These are phyloP conservation scores for Starmera quercuum DNA, from an alignment of 805 yeast genomes.

Conservation along the genomic window DNA sequence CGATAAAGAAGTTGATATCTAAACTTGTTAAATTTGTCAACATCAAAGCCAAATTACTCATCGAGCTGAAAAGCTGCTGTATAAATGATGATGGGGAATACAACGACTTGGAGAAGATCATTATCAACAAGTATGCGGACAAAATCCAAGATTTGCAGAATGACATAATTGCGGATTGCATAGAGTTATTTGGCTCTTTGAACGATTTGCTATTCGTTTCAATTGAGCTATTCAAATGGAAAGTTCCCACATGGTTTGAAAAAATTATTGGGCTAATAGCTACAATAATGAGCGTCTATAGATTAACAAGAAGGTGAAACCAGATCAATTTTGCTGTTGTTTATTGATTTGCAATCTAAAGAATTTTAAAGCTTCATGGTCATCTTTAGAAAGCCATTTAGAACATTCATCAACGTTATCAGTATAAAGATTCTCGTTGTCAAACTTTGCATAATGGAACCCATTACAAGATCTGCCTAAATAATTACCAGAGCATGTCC, in stretches of 20 bases:
- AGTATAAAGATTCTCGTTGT: conserved; percentile 25
- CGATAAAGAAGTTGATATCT: conserved; percentile 5
- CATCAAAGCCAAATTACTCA: conserved; percentile 2
- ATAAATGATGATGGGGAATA: background rate
- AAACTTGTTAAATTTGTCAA: conserved; percentile 3
- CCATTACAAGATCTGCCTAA: conserved; percentile 38
- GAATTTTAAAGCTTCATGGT: conserved; percentile 19
- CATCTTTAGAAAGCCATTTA: conserved; percentile 40
- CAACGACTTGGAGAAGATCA: conserved; percentile 3
- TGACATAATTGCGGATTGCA: conserved; percentile 2
- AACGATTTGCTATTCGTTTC: conserved; percentile 12
- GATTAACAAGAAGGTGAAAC: conserved; percentile 5
- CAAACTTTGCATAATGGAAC: conserved; percentile 44
- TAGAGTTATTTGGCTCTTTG: conserved; percentile 9
- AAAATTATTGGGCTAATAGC: conserved; percentile 8
- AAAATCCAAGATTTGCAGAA: conserved; percentile 6
- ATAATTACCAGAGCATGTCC: conserved; percentile 53
- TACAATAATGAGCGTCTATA: conserved; percentile 12
- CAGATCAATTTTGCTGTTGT: background rate
- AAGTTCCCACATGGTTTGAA: conserved; percentile 7
- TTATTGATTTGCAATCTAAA: conserved; percentile 9
- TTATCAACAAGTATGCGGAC: conserved; percentile 6
- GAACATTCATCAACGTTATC: conserved; percentile 27
- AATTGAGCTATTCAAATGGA: conserved; percentile 10
- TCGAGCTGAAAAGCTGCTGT: conserved; percentile 6